phyloP scores from a whole-genome alignment of 2,329 filamentous ascomycete species.

The Polychaeton citri region DNA sequence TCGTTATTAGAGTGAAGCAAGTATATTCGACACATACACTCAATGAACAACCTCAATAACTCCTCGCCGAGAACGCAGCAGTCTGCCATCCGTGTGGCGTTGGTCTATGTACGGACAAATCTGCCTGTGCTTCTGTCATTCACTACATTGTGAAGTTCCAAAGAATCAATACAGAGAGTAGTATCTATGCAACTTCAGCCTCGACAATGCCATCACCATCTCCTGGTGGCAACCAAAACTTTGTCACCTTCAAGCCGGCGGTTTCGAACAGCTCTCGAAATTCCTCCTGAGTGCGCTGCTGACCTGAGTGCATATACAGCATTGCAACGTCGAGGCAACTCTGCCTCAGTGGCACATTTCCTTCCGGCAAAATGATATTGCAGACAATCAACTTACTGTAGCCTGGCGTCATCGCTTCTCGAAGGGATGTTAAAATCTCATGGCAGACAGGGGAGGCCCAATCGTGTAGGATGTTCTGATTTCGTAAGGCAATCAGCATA shows the following conservation, averaged over 20 bases:
- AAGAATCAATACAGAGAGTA: too few species aligned
- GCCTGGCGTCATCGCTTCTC: slow-evolving; percentile 3
- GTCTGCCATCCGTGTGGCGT: too few species aligned
- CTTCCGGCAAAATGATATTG: slow-evolving; percentile 13
- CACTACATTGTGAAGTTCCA: too few species aligned
- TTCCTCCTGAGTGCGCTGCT: slow-evolving; percentile 3
- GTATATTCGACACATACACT: background rate
- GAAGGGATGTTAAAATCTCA: slow-evolving; percentile 2
- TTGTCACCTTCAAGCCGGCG: slow-evolving; percentile 2
- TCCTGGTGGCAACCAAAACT: slow-evolving; percentile 6
- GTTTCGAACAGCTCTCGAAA: slow-evolving; percentile 1
- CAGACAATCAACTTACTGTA: slow-evolving; percentile 8
- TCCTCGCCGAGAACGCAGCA: background rate
- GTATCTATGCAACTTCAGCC: slow-evolving; percentile 3
- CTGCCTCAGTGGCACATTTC: slow-evolving; percentile 3
- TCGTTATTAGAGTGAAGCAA: slow-evolving; percentile 22
- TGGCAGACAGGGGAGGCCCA: slow-evolving; percentile 4
- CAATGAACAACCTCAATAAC: background rate
- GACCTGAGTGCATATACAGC: slow-evolving; percentile 2
- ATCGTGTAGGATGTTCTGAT: slow-evolving; percentile 6
- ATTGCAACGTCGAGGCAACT: slow-evolving; percentile 2
- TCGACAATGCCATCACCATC: slow-evolving; percentile 7
- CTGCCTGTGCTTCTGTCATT: too few species aligned
- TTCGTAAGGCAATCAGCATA: too few species aligned
- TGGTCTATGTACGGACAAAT: too few species aligned